Percentiles rank a stretch among this genome's conserved stretches.
phyloP scores from a whole-genome alignment of 768 basidiomycete genomes.

The Inosperma sp. region DNA sequence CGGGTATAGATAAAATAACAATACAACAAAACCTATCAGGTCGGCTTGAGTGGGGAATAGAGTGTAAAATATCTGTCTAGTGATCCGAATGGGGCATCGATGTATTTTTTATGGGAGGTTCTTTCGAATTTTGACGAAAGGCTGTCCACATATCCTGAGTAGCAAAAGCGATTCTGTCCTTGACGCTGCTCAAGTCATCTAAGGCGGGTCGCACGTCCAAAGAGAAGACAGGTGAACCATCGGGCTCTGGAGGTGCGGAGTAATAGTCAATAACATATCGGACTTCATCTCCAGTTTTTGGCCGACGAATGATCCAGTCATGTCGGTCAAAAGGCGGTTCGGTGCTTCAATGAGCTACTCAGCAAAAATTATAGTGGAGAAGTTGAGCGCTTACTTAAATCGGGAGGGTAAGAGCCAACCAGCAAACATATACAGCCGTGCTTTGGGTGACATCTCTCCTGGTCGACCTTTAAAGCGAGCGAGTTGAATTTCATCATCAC shows the following conservation, averaged over 20 bases:
- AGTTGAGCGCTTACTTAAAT: slow-evolving; percentile 62
- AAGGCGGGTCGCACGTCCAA: slow-evolving; percentile 94
- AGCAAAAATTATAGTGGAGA: not conserved
- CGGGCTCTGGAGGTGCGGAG: slow-evolving; percentile 80
- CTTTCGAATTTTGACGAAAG: slow-evolving; percentile 35
- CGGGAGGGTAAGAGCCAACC: slow-evolving; percentile 85
- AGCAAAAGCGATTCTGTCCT: slow-evolving; percentile 65
- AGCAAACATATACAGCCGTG: slow-evolving; percentile 77
- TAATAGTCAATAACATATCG: slow-evolving; percentile 99
- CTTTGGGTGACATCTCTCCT: slow-evolving; percentile 92
- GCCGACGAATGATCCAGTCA: slow-evolving; percentile 92
- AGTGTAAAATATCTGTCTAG: no score
- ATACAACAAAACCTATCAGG: no score
- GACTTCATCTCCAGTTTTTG: slow-evolving; percentile 72
- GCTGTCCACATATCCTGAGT: slow-evolving; percentile 64
- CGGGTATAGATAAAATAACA: not conserved
- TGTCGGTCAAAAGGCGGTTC: slow-evolving; percentile 97
- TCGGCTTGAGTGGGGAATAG: no score
- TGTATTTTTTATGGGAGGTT: slow-evolving; percentile 12
- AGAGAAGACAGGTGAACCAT: slow-evolving; percentile 92
- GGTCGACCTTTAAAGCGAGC: slow-evolving; percentile 86
- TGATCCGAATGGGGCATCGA: not conserved
- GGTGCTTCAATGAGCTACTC: slow-evolving; percentile 43
- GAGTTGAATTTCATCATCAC: slow-evolving; percentile 66
- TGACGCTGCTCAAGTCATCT: slow-evolving; percentile 75